phyloP scores from a whole-genome alignment of 2,329 filamentous ascomycete genomes.

The Delphinella strobiligena region DNA sequence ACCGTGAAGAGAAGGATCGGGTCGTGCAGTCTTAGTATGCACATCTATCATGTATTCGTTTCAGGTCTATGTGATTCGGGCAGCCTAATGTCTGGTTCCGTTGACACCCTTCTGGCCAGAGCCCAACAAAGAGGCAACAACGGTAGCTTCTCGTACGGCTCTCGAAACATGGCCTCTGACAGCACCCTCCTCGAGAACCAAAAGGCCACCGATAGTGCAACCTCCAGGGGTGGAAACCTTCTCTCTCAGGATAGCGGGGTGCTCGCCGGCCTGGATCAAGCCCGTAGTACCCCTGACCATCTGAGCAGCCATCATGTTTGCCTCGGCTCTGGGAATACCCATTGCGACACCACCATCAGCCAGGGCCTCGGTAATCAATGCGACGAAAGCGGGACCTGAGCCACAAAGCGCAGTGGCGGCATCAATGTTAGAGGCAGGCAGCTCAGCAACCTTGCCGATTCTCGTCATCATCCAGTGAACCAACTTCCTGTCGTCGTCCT shows the following conservation, averaged over 20 bases:
- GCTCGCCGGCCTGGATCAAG: slow-evolving; percentile 57
- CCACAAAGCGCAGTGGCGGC: slow-evolving; percentile 62
- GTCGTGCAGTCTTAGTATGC: too few relatives aligned
- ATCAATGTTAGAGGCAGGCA: slow-evolving; percentile 59
- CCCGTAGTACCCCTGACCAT: slow-evolving; percentile 63
- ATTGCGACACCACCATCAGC: slow-evolving; percentile 69
- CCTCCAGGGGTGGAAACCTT: slow-evolving; percentile 69
- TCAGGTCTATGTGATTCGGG: too few relatives aligned
- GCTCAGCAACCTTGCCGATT: slow-evolving; percentile 58
- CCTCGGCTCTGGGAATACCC: slow-evolving; percentile 61
- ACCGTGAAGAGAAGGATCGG: too few relatives aligned
- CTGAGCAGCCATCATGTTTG: slow-evolving; percentile 67
- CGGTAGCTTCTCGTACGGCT: slow-evolving; percentile 59
- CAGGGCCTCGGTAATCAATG: slow-evolving; percentile 61
- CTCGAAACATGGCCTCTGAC: slow-evolving; percentile 55
- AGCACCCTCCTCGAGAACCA: slow-evolving; percentile 61
- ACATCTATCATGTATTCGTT: too few relatives aligned
- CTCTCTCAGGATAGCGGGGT: slow-evolving; percentile 62
- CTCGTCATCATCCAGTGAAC: slow-evolving; percentile 67
- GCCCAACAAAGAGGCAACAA: slow-evolving; percentile 55
- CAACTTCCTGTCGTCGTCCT: slow-evolving; percentile 40
- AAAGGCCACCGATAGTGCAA: slow-evolving; percentile 62
- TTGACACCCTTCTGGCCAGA: slow-evolving; percentile 40
- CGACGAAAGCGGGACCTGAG: slow-evolving; percentile 64
- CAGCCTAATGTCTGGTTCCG: slow-evolving; percentile 20